Conservation (phyloP, 2,329 filamentous ascomycete species). For the Pleomassaria siparia region DNA sequence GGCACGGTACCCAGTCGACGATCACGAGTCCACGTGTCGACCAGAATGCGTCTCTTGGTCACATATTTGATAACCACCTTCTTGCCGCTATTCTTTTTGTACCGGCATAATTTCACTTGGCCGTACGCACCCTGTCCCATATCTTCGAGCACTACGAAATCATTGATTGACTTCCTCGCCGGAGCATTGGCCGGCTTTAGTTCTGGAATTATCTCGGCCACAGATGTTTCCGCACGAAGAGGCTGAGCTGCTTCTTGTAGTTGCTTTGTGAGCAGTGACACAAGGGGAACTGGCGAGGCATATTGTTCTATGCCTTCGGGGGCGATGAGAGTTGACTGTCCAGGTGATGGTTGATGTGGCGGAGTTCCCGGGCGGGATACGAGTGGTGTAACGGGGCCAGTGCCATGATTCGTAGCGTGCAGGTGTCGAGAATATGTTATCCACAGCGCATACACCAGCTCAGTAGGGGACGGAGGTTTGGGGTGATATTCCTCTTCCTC, state of each 20-base stretch:
- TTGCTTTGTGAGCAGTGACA: conserved; percentile 54
- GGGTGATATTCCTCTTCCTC: conserved; percentile 55
- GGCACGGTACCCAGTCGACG: conserved; percentile 90
- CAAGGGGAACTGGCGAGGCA: conserved; percentile 39
- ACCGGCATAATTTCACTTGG: conserved; percentile 90
- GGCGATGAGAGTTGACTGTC: conserved; percentile 57
- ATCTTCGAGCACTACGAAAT: conserved; percentile 91
- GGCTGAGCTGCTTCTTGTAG: conserved; percentile 53
- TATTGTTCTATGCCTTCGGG: conserved; percentile 41
- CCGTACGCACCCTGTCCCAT: conserved; percentile 99
- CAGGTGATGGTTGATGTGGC: conserved; percentile 75
- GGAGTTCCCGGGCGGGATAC: conserved; percentile 69
- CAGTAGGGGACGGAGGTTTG: conserved; percentile 53
- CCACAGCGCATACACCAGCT: conserved; percentile 94
- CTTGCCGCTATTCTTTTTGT: conserved; percentile 72
- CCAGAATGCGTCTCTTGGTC: conserved; percentile 92
- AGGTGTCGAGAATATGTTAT: conserved; percentile 94
- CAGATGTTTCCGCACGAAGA: conserved; percentile 43
- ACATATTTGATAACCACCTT: conserved; percentile 98
- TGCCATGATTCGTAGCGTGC: conserved; percentile 68
- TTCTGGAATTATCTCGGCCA: conserved; percentile 12
- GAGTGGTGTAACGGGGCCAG: conserved; percentile 65
- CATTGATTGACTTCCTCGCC: conserved; percentile 79
- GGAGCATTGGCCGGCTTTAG: conserved; percentile 22
- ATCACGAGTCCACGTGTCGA: conserved; percentile 98